A percentile compares a stretch with the other conserved stretches of the same genome.
Evolutionary conservation across 108 stramenopile genomes (phyloP).

Genomic region (Skeletonema costatum): DNA sequence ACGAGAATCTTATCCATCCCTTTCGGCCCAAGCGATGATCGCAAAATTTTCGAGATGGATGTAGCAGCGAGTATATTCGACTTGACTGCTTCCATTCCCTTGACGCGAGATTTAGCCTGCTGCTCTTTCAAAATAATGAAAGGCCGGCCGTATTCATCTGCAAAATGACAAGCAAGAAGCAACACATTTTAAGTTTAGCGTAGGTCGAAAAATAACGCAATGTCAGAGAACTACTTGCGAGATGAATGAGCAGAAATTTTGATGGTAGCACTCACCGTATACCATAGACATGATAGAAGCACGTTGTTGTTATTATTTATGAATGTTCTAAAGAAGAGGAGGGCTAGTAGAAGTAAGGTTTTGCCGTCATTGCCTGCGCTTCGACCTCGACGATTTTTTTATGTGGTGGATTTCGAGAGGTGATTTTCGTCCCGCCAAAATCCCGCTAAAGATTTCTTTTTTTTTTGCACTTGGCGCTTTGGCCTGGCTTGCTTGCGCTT

Average conservation of each 20-base stretch:
- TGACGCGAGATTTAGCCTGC: constrained; percentile 94
- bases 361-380: neutral
- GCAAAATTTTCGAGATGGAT: constrained; percentile 90
- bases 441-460: neutral
- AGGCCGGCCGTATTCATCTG: constrained; percentile 99
- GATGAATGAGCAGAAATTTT: neutral
- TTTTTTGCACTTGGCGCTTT: too few relatives aligned
- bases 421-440: neutral
- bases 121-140: constrained; percentile 99
- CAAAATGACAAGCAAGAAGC: neutral
- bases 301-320: neutral
- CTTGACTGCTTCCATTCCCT: constrained; percentile 96
- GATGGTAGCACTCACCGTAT: constrained; percentile 33
- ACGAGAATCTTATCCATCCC: constrained; percentile 99
- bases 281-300: constrained; percentile 46
- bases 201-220: neutral
- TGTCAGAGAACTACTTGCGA: neutral
- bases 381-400: neutral
- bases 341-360: neutral
- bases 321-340: constrained; percentile 1
- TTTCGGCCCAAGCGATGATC: constrained; percentile 97
- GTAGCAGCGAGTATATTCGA: constrained; percentile 98
- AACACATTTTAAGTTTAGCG: neutral
- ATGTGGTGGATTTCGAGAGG: neutral
- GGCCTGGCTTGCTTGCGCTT: too few relatives aligned